Base-by-base conservation (phyloP, 371 early-diverging fungal genomes). In the Mucor racemosus region DNA sequence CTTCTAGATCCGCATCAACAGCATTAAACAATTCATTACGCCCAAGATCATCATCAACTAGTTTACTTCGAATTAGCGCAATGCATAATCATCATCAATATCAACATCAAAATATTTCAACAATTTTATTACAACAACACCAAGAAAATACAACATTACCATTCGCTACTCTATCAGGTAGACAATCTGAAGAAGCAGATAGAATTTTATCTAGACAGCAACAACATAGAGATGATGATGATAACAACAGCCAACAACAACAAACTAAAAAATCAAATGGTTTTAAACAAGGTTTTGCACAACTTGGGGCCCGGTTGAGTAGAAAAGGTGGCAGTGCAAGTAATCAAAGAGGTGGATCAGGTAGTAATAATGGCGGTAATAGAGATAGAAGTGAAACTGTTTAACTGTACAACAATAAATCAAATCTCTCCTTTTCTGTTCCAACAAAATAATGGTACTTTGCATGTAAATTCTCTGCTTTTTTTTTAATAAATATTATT, bases 331-430 rank as follows among this genome's bases (percentile, higher is more conserved):
- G 54, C 33, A 33, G 33, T 26, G 59, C 59, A 50, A 58, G 53
- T 8, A 46, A 46, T 19, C 46, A 46, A 46, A 46, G 19, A 46
- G 19, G 46, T 19, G 46, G 46, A 46, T 46, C 58, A 65, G 58
- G 59, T 65, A 54, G 44, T 34, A 48, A 0, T 46, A 14, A 15
- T 61, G 33, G 39, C 17, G 46, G 46, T 4, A 46, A 46, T 19
- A 65, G 66, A 34, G 66, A 65, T 59, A 34, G 66, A 59, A 65
- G 66, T 65, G 66, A 53, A 9, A 65, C 66, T 17, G 40, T 65
- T 50, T 65, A 53, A 21, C 53, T 13, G 17, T 44, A 44, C 44
- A 44, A 46, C 46, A 46, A 46, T 46, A 46, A 19, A 46, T 8
- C 19, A 46, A 19, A 46, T 8, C 19, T 17, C 10, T 19, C 44